phyloP scores from a whole-genome alignment of 1,139 yeast species.

The Candida labiduridarum region DNA sequence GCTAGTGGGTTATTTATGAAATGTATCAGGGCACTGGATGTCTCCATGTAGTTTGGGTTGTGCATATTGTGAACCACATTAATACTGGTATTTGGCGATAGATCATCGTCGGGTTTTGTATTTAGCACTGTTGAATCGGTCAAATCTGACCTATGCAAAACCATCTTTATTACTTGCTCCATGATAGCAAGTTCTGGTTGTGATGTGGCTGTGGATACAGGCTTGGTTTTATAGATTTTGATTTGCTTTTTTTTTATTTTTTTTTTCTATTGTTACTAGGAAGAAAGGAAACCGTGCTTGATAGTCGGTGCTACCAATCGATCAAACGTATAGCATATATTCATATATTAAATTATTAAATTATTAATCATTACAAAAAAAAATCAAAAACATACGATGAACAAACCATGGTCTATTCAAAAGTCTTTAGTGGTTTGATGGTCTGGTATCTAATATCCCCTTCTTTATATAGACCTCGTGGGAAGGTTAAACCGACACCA shows the following conservation, averaged over 20 bases:
- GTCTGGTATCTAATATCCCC: constrained; percentile 50
- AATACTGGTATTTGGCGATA: constrained; percentile 1
- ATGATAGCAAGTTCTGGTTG: not conserved
- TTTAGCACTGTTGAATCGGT: not conserved
- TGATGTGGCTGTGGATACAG: not conserved
- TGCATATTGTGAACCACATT: not conserved
- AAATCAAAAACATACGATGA: not conserved
- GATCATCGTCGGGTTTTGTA: not conserved
- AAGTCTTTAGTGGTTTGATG: constrained; percentile 22
- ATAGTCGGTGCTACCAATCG: not conserved
- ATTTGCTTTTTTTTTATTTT: not conserved
- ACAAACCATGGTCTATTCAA: constrained; percentile 1
- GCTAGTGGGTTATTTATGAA: constrained; percentile 1
- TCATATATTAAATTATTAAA: not conserved
- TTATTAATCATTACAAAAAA: not conserved
- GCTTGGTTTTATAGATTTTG: not conserved
- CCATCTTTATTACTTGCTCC: constrained; percentile 1
- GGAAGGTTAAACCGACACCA: constrained; percentile 44
- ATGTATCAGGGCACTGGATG: not conserved
- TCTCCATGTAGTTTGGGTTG: constrained; percentile 1
- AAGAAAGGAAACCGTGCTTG: not conserved
- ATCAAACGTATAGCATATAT: not conserved
- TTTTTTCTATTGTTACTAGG: not conserved
- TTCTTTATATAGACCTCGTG: constrained; percentile 33
- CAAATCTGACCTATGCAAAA: not conserved